Evolutionary conservation across 2,329 filamentous ascomycete species (phyloP).

Genomic region (Hypomyces perniciosus): DNA sequence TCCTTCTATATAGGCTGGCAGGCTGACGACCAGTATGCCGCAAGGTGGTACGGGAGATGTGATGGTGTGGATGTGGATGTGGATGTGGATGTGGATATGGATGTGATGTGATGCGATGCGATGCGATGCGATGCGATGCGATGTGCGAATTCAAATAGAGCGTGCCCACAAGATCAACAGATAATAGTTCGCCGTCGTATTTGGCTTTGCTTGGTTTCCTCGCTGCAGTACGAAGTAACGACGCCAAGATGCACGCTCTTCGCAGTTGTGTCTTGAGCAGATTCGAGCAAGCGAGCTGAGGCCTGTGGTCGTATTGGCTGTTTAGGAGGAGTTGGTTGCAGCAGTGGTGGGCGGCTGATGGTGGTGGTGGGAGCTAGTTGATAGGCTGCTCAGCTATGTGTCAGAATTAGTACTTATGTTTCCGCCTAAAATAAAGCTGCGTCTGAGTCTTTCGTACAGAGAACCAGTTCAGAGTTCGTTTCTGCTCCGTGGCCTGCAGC

Average conservation of each 20-base stretch:
- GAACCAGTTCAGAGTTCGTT: background rate
- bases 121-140: no score
- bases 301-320: conserved; percentile 1
- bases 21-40: background rate
- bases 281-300: conserved; percentile 9
- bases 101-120: no score
- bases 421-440: background rate
- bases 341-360: conserved; percentile 5
- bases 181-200: no score
- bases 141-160: no score
- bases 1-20: background rate
- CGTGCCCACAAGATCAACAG: no score
- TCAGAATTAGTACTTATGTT: background rate
- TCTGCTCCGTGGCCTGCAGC: conserved; percentile 10
- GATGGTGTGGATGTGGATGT: background rate
- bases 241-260: conserved; percentile 10
- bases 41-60: background rate
- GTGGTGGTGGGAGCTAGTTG: conserved; percentile 10
- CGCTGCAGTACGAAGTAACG: conserved; percentile 5
- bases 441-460: background rate
- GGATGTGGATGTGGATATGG: no score
- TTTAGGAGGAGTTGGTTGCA: background rate
- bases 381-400: conserved; percentile 10
- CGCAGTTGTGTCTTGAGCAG: conserved; percentile 8
- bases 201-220: background rate